Evolutionary conservation across 768 basidiomycete species (phyloP).

Genomic region (Podaxis sp.): DNA sequence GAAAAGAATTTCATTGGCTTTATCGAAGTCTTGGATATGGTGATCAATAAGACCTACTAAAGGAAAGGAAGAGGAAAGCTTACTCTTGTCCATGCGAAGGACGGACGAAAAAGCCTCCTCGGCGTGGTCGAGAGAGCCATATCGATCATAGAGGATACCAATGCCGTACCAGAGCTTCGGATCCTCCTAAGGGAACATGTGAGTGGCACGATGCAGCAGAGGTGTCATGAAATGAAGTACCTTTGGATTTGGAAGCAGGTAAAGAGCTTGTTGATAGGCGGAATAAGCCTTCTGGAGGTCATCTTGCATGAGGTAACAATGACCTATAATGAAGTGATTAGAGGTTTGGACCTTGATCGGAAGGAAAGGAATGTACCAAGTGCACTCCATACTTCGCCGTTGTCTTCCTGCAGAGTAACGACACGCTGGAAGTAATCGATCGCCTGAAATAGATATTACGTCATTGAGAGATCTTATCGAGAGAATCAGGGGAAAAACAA

Average conservation of each 20-base stretch:
- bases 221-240: conserved; percentile 35
- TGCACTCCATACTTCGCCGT: conserved; percentile 98
- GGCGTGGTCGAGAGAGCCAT: conserved; percentile 97
- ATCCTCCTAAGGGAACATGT: conserved; percentile 61
- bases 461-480: conserved; percentile 38
- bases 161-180: conserved; percentile 99
- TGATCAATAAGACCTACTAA: conserved; percentile 19
- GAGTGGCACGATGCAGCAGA: conserved; percentile 2
- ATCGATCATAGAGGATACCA: conserved; percentile 97
- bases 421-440: conserved; percentile 97
- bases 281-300: conserved; percentile 98
- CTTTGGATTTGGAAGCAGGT: conserved; percentile 94
- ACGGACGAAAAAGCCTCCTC: conserved; percentile 98
- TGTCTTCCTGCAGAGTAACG: conserved; percentile 86
- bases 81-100: conserved; percentile 95
- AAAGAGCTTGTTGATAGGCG: conserved; percentile 97
- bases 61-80: conserved; percentile 26
- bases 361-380: conserved; percentile 56
- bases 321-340: conserved; percentile 50
- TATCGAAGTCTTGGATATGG: conserved; percentile 80
- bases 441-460: conserved; percentile 59
- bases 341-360: conserved; percentile 5
- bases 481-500: conserved; percentile 29
- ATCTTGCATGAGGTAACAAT: conserved; percentile 99
- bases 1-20: conserved; percentile 98